Evolutionary conservation across 208 protist genomes (phyloP).

Genomic region (Trypanosoma vivax): DNA sequence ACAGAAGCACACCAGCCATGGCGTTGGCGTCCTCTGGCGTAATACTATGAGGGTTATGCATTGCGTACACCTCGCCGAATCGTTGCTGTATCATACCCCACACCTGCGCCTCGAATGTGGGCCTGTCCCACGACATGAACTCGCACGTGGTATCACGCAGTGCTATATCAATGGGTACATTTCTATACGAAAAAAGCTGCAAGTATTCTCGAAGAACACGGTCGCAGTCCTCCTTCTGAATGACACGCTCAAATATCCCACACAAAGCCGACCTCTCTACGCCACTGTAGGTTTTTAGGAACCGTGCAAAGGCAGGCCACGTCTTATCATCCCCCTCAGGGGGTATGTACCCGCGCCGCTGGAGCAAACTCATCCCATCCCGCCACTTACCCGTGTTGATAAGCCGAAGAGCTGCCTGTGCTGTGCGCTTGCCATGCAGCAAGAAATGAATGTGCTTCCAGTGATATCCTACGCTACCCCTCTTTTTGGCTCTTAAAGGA

Average conservation of each 20-base stretch:
- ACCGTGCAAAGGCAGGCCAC: slow-evolving; percentile 57
- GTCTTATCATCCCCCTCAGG: slow-evolving; percentile 3
- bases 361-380: slow-evolving; percentile 60
- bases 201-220: slow-evolving; percentile 66
- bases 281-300: slow-evolving; percentile 61
- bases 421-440: slow-evolving; percentile 71
- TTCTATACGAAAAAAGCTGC: slow-evolving; percentile 59
- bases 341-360: slow-evolving; percentile 39
- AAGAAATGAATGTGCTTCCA: slow-evolving; percentile 85
- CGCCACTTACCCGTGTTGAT: slow-evolving; percentile 65
- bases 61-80: slow-evolving; percentile 74
- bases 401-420: slow-evolving; percentile 42
- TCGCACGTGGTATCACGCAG: slow-evolving; percentile 81
- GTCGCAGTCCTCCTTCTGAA: slow-evolving; percentile 41
- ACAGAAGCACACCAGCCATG: slow-evolving; percentile 80
- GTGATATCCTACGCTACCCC: slow-evolving; percentile 54
- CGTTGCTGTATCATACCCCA: slow-evolving; percentile 70
- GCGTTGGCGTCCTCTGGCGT: slow-evolving; percentile 67
- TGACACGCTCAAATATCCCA: slow-evolving; percentile 70
- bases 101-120: slow-evolving; percentile 85
- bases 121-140: slow-evolving; percentile 85
- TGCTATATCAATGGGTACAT: slow-evolving; percentile 75
- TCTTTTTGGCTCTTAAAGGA: slow-evolving; percentile 8
- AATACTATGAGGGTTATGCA: slow-evolving; percentile 62
- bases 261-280: slow-evolving; percentile 57